Conservation (phyloP, 2,329 filamentous ascomycete species). For the Proliferodiscus dingleyae region DNA sequence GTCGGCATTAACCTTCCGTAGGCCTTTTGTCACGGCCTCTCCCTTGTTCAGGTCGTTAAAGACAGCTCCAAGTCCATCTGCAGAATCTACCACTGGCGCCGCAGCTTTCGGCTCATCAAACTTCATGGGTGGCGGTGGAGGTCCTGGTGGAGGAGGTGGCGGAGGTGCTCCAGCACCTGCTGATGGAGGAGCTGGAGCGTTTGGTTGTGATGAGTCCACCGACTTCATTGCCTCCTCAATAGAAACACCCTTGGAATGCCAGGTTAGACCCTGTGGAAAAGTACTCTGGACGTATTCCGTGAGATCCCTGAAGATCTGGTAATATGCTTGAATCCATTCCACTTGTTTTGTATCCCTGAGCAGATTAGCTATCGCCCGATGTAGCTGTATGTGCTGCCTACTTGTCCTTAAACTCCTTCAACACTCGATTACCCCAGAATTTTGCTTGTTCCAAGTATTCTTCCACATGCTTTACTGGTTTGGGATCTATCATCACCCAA, state of each 20-base stretch:
- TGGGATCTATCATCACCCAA: conserved; percentile 82
- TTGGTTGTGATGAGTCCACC: conserved; percentile 47
- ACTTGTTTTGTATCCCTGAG: conserved; percentile 71
- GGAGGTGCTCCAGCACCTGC: conserved; percentile 51
- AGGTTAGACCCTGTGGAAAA: conserved; percentile 72
- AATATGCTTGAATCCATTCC: conserved; percentile 90
- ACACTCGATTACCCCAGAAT: conserved; percentile 90
- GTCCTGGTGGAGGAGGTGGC: conserved; percentile 51
- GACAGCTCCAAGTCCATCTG: conserved; percentile 73
- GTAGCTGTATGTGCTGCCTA: conserved; percentile 33
- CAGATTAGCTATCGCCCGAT: conserved; percentile 8
- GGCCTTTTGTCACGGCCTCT: conserved; percentile 76
- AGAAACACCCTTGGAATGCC: conserved; percentile 76
- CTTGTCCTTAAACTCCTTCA: conserved; percentile 87
- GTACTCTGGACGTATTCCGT: conserved; percentile 79
- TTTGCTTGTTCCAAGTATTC: conserved; percentile 80
- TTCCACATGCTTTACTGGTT: conserved; percentile 79
- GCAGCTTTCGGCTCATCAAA: conserved; percentile 48
- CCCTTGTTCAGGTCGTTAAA: conserved; percentile 91
- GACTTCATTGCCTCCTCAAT: conserved; percentile 62
- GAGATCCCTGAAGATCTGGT: conserved; percentile 81
- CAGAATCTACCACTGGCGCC: conserved; percentile 41
- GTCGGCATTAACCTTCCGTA: conserved; percentile 90
- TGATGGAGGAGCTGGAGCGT: conserved; percentile 38
- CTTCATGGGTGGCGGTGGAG: conserved; percentile 47